These are phyloP conservation scores for Silene conica DNA, from an alignment of 148 eudicot species.

Conservation along the genomic window DNA sequence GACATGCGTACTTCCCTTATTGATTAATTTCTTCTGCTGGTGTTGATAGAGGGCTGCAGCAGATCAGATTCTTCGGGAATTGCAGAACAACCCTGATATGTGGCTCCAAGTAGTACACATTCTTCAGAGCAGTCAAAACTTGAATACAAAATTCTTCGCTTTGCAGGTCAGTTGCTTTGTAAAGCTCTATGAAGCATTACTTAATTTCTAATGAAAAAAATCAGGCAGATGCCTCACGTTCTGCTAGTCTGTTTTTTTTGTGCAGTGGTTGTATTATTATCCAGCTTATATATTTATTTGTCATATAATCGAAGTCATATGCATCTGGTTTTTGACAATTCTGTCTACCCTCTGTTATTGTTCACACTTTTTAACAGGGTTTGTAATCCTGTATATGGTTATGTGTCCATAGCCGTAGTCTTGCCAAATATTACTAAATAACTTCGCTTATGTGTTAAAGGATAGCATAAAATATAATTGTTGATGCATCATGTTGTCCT, in stretches of 20 bases:
- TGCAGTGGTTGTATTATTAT: background rate
- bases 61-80: slow-evolving; percentile 81
- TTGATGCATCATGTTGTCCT: background rate
- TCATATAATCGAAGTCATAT: background rate
- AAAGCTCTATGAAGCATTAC: background rate
- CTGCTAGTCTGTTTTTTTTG: background rate
- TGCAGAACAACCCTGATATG: slow-evolving; percentile 92
- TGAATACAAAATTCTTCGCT: slow-evolving; percentile 90
- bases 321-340: background rate
- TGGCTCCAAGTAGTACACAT: slow-evolving; percentile 99
- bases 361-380: background rate
- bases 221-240: background rate
- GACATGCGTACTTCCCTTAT: background rate
- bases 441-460: background rate
- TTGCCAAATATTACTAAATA: background rate
- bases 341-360: background rate
- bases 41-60: slow-evolving; percentile 84
- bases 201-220: background rate
- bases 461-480: background rate
- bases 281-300: background rate
- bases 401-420: background rate
- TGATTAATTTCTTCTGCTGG: background rate
- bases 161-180: slow-evolving; percentile 60
- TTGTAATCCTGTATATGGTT: no score
- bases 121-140: slow-evolving; percentile 71